phyloP scores from a whole-genome alignment of 805 yeast genomes.

The Saccharomycopsis olivae region DNA sequence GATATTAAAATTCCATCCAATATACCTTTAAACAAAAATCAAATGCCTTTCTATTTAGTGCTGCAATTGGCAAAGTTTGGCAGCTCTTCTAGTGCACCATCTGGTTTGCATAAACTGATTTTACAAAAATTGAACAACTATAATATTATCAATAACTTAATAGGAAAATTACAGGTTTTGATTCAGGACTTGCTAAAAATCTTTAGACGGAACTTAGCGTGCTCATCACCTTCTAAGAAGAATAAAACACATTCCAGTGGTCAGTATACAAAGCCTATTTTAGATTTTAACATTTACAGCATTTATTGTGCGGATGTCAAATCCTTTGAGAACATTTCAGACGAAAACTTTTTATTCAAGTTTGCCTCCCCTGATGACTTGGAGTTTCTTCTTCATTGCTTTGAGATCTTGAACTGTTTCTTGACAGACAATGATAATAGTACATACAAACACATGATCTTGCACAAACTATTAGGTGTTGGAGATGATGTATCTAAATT shows the following conservation, averaged over 20 bases:
- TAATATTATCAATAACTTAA: conserved; percentile 1
- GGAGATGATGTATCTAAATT: too few species aligned
- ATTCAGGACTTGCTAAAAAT: not conserved
- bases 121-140: conserved; percentile 1
- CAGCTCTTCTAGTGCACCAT: too few species aligned
- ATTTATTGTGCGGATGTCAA: not conserved
- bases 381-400: conserved; percentile 1
- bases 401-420: conserved; percentile 11
- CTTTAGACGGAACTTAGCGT: conserved; percentile 3
- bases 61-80: too few species aligned
- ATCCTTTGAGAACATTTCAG: not conserved
- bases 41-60: too few species aligned
- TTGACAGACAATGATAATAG: not conserved
- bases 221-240: not conserved
- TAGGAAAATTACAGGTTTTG: conserved; percentile 1
- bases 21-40: too few species aligned
- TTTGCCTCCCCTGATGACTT: conserved; percentile 8
- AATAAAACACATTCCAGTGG: not conserved
- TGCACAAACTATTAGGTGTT: not conserved
- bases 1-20: too few species aligned
- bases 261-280: not conserved
- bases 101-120: too few species aligned
- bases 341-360: conserved; percentile 2
- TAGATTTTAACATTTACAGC: not conserved
- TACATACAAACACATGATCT: not conserved